phyloP scores from a whole-genome alignment of 352 stramenopile species.

The Phytophthora kernoviae region DNA sequence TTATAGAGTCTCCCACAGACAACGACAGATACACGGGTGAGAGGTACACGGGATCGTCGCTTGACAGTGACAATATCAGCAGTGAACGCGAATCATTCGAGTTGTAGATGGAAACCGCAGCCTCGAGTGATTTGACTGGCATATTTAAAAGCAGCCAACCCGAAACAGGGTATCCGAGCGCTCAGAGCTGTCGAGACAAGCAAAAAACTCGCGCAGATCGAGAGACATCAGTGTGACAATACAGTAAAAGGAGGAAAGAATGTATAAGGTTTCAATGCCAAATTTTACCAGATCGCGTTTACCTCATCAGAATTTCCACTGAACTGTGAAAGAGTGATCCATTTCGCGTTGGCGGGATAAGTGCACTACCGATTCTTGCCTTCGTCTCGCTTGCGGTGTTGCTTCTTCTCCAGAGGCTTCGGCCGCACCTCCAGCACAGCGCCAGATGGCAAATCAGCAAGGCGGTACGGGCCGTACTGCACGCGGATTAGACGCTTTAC shows the following conservation, averaged over 20 bases:
- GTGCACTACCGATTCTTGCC: conserved; percentile 24
- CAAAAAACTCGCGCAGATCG: conserved; percentile 4
- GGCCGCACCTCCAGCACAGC: conserved; percentile 76
- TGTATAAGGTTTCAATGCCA: conserved; percentile 18
- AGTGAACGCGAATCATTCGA: conserved; percentile 65
- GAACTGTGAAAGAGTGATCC: not conserved
- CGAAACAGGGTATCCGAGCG: conserved; percentile 21
- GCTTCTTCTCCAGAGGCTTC: conserved; percentile 56
- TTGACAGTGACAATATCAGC: conserved; percentile 40
- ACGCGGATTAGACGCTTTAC: conserved; percentile 91
- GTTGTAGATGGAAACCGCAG: conserved; percentile 43
- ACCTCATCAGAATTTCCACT: too few species aligned
- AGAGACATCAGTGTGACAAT: conserved; percentile 27
- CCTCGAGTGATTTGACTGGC: conserved; percentile 1
- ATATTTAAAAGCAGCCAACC: conserved; percentile 11
- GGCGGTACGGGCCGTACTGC: conserved; percentile 89
- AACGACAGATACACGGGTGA: conserved; percentile 38
- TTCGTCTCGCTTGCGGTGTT: conserved; percentile 17
- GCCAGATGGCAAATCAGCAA: conserved; percentile 77
- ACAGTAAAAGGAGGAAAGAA: conserved; percentile 13
- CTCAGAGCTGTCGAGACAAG: conserved; percentile 15
- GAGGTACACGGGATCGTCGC: conserved; percentile 18
- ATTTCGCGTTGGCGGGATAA: not conserved
- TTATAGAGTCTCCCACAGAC: conserved; percentile 54
- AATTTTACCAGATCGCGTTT: not conserved